phyloP scores from a whole-genome alignment of 208 protist genomes.

The Trypanosoma congolense region DNA sequence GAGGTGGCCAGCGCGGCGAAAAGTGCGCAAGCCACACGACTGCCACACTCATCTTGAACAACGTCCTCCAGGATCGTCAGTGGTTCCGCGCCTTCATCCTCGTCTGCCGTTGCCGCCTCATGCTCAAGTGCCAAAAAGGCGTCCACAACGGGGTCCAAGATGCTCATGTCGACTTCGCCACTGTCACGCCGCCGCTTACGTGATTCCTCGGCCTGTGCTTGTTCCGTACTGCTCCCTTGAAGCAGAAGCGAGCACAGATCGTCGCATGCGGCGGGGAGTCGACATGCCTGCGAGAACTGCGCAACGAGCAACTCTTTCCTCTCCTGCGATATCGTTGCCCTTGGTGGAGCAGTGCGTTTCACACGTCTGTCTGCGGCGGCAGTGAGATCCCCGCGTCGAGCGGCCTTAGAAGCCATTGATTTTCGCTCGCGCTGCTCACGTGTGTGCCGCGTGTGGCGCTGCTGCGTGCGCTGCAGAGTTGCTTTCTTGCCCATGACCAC shows the following conservation, averaged over 20 bases:
- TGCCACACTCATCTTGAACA: conserved; percentile 69
- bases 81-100: conserved; percentile 45
- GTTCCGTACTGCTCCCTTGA: conserved; percentile 27
- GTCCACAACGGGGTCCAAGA: conserved; percentile 39
- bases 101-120: conserved; percentile 26
- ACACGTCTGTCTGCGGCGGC: conserved; percentile 45
- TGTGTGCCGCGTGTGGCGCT: conserved; percentile 48
- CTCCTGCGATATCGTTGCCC: conserved; percentile 32
- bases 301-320: conserved; percentile 52
- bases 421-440: conserved; percentile 52
- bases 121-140: conserved; percentile 45
- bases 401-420: conserved; percentile 41
- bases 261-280: conserved; percentile 48
- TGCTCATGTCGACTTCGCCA: conserved; percentile 11
- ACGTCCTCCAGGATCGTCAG: conserved; percentile 72
- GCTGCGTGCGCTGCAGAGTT: conserved; percentile 47
- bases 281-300: conserved; percentile 76
- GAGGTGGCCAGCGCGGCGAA: conserved; percentile 42
- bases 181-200: conserved; percentile 42
- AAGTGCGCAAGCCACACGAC: conserved; percentile 68
- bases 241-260: conserved; percentile 73
- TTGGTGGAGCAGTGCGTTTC: conserved; percentile 37
- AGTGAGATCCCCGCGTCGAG: conserved; percentile 46
- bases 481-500: conserved; percentile 66
- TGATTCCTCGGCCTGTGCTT: conserved; percentile 3